Percentiles rank a stretch among this genome's conserved stretches.
Conservation (phyloP, 208 protist genomes). For the Trypanosoma mega region DNA sequence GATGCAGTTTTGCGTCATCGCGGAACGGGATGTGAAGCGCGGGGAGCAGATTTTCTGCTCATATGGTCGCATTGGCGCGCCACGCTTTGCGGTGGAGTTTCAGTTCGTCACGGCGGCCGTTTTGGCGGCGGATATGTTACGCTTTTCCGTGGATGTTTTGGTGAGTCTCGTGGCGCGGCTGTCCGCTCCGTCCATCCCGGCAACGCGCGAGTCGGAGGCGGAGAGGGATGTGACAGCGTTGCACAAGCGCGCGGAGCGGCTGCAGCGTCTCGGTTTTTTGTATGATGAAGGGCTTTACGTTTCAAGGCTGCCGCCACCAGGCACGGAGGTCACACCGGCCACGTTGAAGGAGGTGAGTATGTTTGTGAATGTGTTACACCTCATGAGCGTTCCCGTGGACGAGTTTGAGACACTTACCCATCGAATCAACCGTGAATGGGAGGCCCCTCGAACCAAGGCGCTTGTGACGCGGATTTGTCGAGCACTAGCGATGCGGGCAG, state of each 20-base stretch:
- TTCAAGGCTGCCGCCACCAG: conserved; percentile 27
- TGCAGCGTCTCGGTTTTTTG: conserved; percentile 75
- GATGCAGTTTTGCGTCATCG: conserved; percentile 66
- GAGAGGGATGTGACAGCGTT: conserved; percentile 16
- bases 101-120: conserved; percentile 73
- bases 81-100: conserved; percentile 80
- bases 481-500: conserved; percentile 19
- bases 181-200: too few relatives aligned
- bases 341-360: conserved; percentile 31
- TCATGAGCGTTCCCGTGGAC: conserved; percentile 19
- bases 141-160: conserved; percentile 48
- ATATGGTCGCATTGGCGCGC: conserved; percentile 76
- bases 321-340: conserved; percentile 1
- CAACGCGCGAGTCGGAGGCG: too few relatives aligned
- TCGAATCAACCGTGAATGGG: conserved; percentile 44
- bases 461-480: conserved; percentile 13
- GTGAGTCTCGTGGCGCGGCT: background rate
- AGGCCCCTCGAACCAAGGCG: conserved; percentile 23
- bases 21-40: conserved; percentile 44
- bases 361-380: conserved; percentile 40
- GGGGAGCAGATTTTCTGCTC: conserved; percentile 80
- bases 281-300: conserved; percentile 86
- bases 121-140: conserved; percentile 53
- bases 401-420: conserved; percentile 34
- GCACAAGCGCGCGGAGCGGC: conserved; percentile 47